phyloP scores from a whole-genome alignment of 2,329 filamentous ascomycete species.

The Penicillium fuscoglaucum region DNA sequence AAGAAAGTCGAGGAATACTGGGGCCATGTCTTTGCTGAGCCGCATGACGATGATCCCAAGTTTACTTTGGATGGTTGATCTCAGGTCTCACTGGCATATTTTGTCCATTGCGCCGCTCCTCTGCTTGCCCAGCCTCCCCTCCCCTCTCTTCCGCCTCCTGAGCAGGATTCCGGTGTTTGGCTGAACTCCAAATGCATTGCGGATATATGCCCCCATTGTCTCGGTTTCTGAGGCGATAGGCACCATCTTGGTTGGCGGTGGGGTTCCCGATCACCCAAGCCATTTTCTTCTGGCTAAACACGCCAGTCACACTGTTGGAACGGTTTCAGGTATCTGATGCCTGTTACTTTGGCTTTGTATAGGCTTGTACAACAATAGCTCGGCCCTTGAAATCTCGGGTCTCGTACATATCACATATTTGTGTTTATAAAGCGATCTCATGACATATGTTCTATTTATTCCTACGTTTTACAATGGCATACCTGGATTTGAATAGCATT shows the following conservation, averaged over 20 bases:
- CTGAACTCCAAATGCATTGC: not conserved
- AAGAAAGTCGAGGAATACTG: conserved; percentile 36
- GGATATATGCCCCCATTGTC: not conserved
- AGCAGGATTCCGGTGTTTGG: not conserved
- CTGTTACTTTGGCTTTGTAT: not conserved
- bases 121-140: not conserved
- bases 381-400: not conserved
- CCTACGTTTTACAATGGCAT: not conserved
- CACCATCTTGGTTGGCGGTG: not conserved
- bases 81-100: not conserved
- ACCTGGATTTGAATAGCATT: not conserved
- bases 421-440: not conserved
- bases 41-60: conserved; percentile 35
- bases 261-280: not conserved
- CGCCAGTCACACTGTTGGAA: not conserved
- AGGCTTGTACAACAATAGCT: not conserved
- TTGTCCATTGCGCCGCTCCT: not conserved
- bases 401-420: not conserved
- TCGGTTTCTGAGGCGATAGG: not conserved
- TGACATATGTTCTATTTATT: not conserved
- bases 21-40: conserved; percentile 37
- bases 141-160: not conserved
- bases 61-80: conserved; percentile 29
- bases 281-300: not conserved
- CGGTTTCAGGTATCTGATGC: not conserved